These are phyloP conservation scores for Pseudohyphozyma bogoriensis DNA, from an alignment of 768 basidiomycete species.

Conservation along the genomic window DNA sequence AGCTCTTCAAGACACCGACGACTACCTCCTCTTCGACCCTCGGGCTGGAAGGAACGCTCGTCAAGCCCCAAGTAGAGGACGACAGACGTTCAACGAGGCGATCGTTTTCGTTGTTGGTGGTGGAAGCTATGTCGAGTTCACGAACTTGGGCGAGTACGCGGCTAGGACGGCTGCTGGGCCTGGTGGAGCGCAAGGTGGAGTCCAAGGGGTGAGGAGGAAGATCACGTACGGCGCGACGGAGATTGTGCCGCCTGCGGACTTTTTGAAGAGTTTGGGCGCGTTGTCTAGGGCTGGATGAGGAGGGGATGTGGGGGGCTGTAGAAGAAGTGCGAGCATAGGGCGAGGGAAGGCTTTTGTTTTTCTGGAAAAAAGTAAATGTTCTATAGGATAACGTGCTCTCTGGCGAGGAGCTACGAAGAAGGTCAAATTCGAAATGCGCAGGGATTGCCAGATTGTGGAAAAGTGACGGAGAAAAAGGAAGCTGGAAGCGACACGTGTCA, in stretches of 20 bases:
- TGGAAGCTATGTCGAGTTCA: slow-evolving; percentile 93
- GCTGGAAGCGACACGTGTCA: too few relatives aligned
- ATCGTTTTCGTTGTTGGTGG: slow-evolving; percentile 93
- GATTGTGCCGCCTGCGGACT: slow-evolving; percentile 78
- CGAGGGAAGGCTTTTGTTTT: too few relatives aligned
- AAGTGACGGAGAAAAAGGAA: too few relatives aligned
- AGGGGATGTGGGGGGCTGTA: too few relatives aligned
- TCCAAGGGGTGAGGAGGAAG: background rate
- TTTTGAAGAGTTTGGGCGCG: slow-evolving; percentile 59
- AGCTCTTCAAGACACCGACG: slow-evolving; percentile 91
- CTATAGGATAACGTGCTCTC: too few relatives aligned
- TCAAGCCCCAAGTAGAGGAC: slow-evolving; percentile 37
- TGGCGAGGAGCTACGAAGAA: too few relatives aligned
- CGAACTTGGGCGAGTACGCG: slow-evolving; percentile 92
- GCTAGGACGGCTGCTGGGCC: slow-evolving; percentile 30
- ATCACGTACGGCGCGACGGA: slow-evolving; percentile 95
- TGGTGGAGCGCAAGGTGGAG: background rate
- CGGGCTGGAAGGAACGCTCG: slow-evolving; percentile 53
- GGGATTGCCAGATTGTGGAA: too few relatives aligned
- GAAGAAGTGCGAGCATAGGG: too few relatives aligned
- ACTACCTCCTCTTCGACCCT: slow-evolving; percentile 88
- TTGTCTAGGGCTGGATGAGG: slow-evolving; percentile 28
- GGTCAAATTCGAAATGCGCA: too few relatives aligned
- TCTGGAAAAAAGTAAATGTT: too few relatives aligned
- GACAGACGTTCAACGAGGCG: slow-evolving; percentile 62